phyloP scores from a whole-genome alignment of 2,329 filamentous ascomycete genomes.

The Chrysoporthe austroafricana region DNA sequence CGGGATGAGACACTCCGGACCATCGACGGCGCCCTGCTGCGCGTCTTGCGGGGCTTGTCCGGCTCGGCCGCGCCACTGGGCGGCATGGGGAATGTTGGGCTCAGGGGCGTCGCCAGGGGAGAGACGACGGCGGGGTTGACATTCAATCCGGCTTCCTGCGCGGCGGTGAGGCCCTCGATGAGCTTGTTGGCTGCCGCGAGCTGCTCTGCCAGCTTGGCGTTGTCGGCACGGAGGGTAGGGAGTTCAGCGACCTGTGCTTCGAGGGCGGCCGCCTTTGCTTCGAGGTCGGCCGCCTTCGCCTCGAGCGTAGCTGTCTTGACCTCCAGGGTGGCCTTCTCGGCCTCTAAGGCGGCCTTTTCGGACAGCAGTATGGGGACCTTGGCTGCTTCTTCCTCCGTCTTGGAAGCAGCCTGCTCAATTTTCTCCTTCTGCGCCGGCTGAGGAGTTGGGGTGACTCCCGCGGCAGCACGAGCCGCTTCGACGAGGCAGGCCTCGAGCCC shows the following conservation, averaged over 20 bases:
- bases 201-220: conserved; percentile 25
- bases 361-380: conserved; percentile 18
- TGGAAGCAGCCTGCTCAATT: conserved; percentile 3
- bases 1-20: conserved; percentile 27
- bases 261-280: conserved; percentile 22
- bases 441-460: background rate
- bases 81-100: conserved; percentile 13
- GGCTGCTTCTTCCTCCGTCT: conserved; percentile 18
- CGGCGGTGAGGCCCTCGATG: conserved; percentile 26
- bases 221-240: conserved; percentile 18
- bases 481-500: conserved; percentile 19
- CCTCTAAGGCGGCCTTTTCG: conserved; percentile 23
- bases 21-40: conserved; percentile 28
- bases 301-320: conserved; percentile 9
- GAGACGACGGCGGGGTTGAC: conserved; percentile 1
- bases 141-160: conserved; percentile 12
- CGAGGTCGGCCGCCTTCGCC: conserved; percentile 9
- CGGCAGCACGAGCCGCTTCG: conserved; percentile 8
- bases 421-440: conserved; percentile 9
- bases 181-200: conserved; percentile 27
- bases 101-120: conserved; percentile 12
- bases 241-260: conserved; percentile 24
- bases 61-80: conserved; percentile 2
- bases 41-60: conserved; percentile 18
- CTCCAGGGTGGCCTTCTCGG: conserved; percentile 8